Evolutionary conservation across 2,329 filamentous ascomycete species (phyloP).

Genomic region (Colletotrichum sp.): DNA sequence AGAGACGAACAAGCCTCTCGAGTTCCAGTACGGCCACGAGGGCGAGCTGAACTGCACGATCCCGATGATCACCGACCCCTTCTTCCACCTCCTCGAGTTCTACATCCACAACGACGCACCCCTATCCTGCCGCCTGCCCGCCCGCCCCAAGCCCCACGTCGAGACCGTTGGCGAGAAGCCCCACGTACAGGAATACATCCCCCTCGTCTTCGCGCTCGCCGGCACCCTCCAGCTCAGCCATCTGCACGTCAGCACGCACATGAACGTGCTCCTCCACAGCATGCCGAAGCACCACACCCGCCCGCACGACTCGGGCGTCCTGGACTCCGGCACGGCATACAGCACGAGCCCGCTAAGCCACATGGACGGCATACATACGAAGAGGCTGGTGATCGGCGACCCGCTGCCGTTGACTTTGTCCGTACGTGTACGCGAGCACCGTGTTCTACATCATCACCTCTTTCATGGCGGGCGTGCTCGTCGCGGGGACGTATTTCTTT

Average conservation of each 20-base stretch:
- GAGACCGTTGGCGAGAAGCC: slow-evolving; percentile 58
- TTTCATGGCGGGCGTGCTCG: slow-evolving; percentile 60
- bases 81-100: slow-evolving; percentile 93
- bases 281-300: slow-evolving; percentile 66
- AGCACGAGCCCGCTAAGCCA: slow-evolving; percentile 75
- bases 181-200: slow-evolving; percentile 70
- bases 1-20: slow-evolving; percentile 82
- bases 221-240: slow-evolving; percentile 89
- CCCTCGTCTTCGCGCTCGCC: slow-evolving; percentile 85
- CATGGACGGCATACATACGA: slow-evolving; percentile 55
- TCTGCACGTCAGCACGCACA: slow-evolving; percentile 85
- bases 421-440: slow-evolving; percentile 71
- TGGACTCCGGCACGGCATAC: slow-evolving; percentile 89
- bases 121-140: slow-evolving; percentile 86
- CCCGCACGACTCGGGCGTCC: slow-evolving; percentile 74
- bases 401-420: slow-evolving; percentile 78
- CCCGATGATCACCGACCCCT: slow-evolving; percentile 75
- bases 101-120: slow-evolving; percentile 98
- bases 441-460: slow-evolving; percentile 66
- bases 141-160: slow-evolving; percentile 68
- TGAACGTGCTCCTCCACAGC: slow-evolving; percentile 87
- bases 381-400: slow-evolving; percentile 86
- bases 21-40: slow-evolving; percentile 86
- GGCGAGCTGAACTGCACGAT: slow-evolving; percentile 85
- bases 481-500: slow-evolving; percentile 64